Percentiles rank a stretch among this genome's conserved stretches.
These are phyloP conservation scores for Phymatotrichopsis omnivora DNA, from an alignment of 2,329 filamentous ascomycete genomes.

Conservation along the genomic window DNA sequence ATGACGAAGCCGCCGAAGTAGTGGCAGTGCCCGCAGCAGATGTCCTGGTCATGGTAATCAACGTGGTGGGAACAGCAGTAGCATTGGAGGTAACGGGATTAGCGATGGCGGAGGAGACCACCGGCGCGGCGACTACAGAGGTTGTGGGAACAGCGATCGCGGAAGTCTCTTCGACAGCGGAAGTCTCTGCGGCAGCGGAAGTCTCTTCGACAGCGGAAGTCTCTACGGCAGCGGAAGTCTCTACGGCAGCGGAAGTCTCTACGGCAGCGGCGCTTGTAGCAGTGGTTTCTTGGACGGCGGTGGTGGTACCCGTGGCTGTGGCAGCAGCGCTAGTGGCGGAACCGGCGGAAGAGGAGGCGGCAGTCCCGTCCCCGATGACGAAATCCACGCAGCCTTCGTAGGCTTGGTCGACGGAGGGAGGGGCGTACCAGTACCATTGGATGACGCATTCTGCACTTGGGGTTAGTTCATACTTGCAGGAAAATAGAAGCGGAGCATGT, in stretches of 20 bases:
- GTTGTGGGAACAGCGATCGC: neutral
- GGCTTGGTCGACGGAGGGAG: slow-evolving; percentile 45
- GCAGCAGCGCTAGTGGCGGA: slow-evolving; percentile 2
- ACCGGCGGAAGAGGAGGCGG: neutral
- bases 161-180: neutral
- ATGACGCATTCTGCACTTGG: slow-evolving; percentile 41
- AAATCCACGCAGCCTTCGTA: slow-evolving; percentile 57
- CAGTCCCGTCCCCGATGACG: slow-evolving; percentile 17
- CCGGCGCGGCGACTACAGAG: neutral
- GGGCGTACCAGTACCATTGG: slow-evolving; percentile 55
- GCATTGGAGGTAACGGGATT: slow-evolving; percentile 8
- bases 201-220: slow-evolving; percentile 33
- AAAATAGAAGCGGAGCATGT: slow-evolving; percentile 1
- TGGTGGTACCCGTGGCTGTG: neutral
- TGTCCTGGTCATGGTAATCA: slow-evolving; percentile 9
- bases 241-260: slow-evolving; percentile 31
- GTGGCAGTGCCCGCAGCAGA: slow-evolving; percentile 14
- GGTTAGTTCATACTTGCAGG: slow-evolving; percentile 6
- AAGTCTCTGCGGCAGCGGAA: slow-evolving; percentile 29
- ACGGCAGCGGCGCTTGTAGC: slow-evolving; percentile 23
- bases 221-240: slow-evolving; percentile 11
- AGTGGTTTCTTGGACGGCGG: neutral
- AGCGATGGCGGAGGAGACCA: neutral
- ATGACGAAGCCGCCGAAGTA: neutral
- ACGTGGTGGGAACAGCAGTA: slow-evolving; percentile 16